Evolutionary conservation across 257 asterid genomes (phyloP).

Genomic region (Cinchona pubescens): DNA sequence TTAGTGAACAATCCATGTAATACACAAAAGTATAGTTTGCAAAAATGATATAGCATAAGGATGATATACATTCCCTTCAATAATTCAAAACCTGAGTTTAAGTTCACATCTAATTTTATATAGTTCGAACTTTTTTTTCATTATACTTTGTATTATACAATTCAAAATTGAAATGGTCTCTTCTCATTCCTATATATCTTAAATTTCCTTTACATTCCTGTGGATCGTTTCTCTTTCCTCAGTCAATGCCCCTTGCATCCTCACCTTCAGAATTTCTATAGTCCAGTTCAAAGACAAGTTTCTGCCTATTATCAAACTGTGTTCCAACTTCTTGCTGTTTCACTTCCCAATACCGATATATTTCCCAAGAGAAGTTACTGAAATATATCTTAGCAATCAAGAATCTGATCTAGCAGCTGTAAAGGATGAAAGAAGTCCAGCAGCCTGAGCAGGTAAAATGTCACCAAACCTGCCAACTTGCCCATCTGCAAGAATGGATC

Average conservation of each 20-base stretch:
- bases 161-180: constrained; percentile 10
- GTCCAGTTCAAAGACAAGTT: not conserved
- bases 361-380: not conserved
- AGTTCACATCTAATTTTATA: constrained; percentile 1
- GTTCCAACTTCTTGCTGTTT: not conserved
- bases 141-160: not conserved
- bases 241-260: too few species aligned
- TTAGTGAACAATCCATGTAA: too few species aligned
- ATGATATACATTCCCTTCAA: not conserved
- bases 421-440: constrained; percentile 91
- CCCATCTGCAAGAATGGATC: constrained; percentile 89
- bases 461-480: constrained; percentile 99
- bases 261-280: not conserved
- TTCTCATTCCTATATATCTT: not conserved
- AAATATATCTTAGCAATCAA: constrained; percentile 12
- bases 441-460: constrained; percentile 95
- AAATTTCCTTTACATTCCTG: not conserved
- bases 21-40: too few species aligned
- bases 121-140: not conserved
- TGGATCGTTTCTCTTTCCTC: not conserved
- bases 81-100: not conserved
- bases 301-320: not conserved
- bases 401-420: constrained; percentile 74
- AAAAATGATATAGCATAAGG: not conserved
- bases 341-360: not conserved